Evolutionary conservation across 352 stramenopile species (phyloP).

Genomic region (Saprolegnia diclina): DNA sequence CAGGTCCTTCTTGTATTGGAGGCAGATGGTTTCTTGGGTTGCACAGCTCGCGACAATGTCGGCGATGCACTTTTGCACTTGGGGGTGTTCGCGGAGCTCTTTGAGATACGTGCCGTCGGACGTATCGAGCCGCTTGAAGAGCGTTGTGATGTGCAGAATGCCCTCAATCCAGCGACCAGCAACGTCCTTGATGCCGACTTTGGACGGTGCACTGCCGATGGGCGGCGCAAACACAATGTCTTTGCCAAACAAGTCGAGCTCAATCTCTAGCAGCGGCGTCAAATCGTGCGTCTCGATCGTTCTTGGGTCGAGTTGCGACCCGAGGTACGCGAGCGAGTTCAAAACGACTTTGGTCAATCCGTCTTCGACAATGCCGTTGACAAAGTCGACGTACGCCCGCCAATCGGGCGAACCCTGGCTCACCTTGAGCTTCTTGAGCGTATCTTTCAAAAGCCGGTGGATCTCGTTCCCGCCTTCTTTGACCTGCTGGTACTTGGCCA

Average conservation of each 20-base stretch:
- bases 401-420: slow-evolving; percentile 88
- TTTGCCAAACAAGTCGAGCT: slow-evolving; percentile 86
- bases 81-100: slow-evolving; percentile 79
- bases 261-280: slow-evolving; percentile 83
- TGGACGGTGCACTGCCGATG: slow-evolving; percentile 41
- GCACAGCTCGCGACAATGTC: slow-evolving; percentile 80
- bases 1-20: slow-evolving; percentile 59
- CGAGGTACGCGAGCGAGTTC: slow-evolving; percentile 57
- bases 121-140: slow-evolving; percentile 83
- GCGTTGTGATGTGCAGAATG: slow-evolving; percentile 53
- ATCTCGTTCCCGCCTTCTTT: slow-evolving; percentile 87
- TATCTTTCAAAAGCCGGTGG: slow-evolving; percentile 85
- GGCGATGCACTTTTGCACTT: slow-evolving; percentile 66
- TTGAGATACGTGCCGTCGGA: slow-evolving; percentile 85
- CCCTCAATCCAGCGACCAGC: slow-evolving; percentile 62
- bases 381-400: slow-evolving; percentile 89
- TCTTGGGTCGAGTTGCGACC: slow-evolving; percentile 77
- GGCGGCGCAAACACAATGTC: slow-evolving; percentile 77
- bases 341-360: slow-evolving; percentile 69
- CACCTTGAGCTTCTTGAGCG: slow-evolving; percentile 83
- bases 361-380: slow-evolving; percentile 87
- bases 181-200: slow-evolving; percentile 55
- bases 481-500: slow-evolving; percentile 76
- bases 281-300: slow-evolving; percentile 79
- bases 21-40: slow-evolving; percentile 60